Conservation (phyloP, 1,284 basidiomycete species). For the Chalciporus sp. region DNA sequence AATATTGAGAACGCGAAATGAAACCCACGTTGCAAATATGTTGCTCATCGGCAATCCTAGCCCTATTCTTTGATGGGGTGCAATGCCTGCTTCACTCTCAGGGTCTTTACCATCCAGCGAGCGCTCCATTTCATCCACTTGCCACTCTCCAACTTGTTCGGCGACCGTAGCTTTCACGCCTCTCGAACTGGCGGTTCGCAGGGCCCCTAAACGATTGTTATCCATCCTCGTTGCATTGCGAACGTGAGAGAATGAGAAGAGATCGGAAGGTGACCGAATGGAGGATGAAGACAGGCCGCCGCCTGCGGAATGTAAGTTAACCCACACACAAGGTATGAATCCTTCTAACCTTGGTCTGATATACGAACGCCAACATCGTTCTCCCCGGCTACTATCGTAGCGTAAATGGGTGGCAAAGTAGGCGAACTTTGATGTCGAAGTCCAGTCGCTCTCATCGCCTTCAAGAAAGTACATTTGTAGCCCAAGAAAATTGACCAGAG, state of each 20-base stretch:
- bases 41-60: slow-evolving; percentile 86
- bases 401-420: slow-evolving; percentile 59
- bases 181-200: slow-evolving; percentile 64
- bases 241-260: slow-evolving; percentile 83
- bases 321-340: background rate
- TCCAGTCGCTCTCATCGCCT: slow-evolving; percentile 73
- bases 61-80: slow-evolving; percentile 66
- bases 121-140: slow-evolving; percentile 19
- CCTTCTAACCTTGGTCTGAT: slow-evolving; percentile 74
- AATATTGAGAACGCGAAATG: background rate
- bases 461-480: background rate
- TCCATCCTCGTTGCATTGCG: slow-evolving; percentile 74
- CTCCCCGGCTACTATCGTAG: slow-evolving; percentile 73
- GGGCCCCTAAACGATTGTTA: slow-evolving; percentile 66
- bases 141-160: slow-evolving; percentile 65
- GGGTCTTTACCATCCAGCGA: slow-evolving; percentile 36
- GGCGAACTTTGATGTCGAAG: slow-evolving; percentile 46
- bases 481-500: background rate
- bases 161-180: slow-evolving; percentile 76
- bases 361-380: slow-evolving; percentile 78
- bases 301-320: slow-evolving; percentile 43
- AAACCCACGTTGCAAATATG: slow-evolving; percentile 74
- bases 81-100: slow-evolving; percentile 49
- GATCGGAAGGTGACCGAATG: slow-evolving; percentile 65
- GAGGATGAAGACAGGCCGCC: slow-evolving; percentile 62